Evolutionary conservation across 441 rosid genomes (phyloP), one percentile per base, ranked within the genome.

Genomic region (Gossypium trilobum): DNA sequence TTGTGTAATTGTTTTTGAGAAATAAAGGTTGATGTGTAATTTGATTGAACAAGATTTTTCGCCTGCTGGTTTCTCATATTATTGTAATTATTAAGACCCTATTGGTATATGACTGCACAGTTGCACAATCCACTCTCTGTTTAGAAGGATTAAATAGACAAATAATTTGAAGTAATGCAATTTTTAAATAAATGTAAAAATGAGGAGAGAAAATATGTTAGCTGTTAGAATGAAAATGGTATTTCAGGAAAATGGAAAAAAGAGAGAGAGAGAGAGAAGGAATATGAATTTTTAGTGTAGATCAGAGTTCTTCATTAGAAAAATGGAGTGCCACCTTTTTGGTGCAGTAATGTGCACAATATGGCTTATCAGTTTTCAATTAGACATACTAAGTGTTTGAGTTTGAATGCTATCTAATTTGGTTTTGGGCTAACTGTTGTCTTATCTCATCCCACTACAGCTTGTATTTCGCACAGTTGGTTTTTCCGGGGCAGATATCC

Each of bases 391-490:
- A 23, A 23, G 6, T 23, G 20, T 48, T 48, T 48, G 44, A 67
- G 44, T 50, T 67, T 50, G 71, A 48, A 55, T 39, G 23, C 25
- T 25, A 2, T 1, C 56, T 44, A 51, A 39, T 68, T 52, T 46
- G 51, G 54, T 51, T 67, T 59, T 46, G 17, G 44, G 58, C 77
- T 81, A 55, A 70, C 13, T 74, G 42, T 59, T 54, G 22, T 36
- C 64, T 75, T 44, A 69, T 51, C 13, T 71, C 20, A 61, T 81
- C 76, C 75, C 44, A 70, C 55, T 77, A 59, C 87, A 95, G 99
- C 92, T 95, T 85, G 99, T 92, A 67, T 91, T 92, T 75, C 91
- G 99, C 52, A 92, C 97, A 0, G 91, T 89, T 83, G 99, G 97
- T 57, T 95, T 89, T 84, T 92, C 97, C 5, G 99, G 99, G 17